Percentiles rank a stretch among this genome's conserved stretches.
phyloP scores from a whole-genome alignment of 805 yeast species.

The Monosporozyma solicola region DNA sequence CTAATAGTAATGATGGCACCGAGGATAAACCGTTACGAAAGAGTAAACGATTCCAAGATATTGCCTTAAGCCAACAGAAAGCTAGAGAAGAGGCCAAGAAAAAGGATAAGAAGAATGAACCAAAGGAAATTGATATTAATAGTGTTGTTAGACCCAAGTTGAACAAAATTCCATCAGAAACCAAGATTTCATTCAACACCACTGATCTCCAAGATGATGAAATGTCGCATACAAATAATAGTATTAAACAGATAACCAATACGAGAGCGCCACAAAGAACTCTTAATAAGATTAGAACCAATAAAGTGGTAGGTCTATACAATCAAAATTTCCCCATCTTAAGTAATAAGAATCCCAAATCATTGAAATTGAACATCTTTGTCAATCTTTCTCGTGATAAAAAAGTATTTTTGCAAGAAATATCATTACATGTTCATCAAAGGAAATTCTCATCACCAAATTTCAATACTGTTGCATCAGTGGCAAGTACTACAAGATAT shows the following conservation, averaged over 20 bases:
- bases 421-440: slow-evolving; percentile 13
- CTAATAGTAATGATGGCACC: neutral
- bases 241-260: neutral
- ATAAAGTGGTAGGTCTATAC: slow-evolving; percentile 19
- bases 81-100: neutral
- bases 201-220: neutral
- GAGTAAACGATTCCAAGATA: slow-evolving; percentile 11
- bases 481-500: slow-evolving; percentile 9
- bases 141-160: neutral
- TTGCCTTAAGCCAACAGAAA: neutral
- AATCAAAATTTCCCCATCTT: slow-evolving; percentile 23
- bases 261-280: neutral
- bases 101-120: neutral
- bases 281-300: slow-evolving; percentile 1
- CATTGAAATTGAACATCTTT: slow-evolving; percentile 23
- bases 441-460: slow-evolving; percentile 1
- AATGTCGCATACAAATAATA: neutral
- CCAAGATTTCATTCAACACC: neutral
- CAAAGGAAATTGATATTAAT: neutral
- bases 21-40: slow-evolving; percentile 5
- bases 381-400: slow-evolving; percentile 21
- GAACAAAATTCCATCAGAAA: neutral
- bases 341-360: slow-evolving; percentile 22
- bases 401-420: slow-evolving; percentile 20
- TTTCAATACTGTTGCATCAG: neutral